phyloP scores from a whole-genome alignment of 164 flowering plant species.

The Vitis labrusca region DNA sequence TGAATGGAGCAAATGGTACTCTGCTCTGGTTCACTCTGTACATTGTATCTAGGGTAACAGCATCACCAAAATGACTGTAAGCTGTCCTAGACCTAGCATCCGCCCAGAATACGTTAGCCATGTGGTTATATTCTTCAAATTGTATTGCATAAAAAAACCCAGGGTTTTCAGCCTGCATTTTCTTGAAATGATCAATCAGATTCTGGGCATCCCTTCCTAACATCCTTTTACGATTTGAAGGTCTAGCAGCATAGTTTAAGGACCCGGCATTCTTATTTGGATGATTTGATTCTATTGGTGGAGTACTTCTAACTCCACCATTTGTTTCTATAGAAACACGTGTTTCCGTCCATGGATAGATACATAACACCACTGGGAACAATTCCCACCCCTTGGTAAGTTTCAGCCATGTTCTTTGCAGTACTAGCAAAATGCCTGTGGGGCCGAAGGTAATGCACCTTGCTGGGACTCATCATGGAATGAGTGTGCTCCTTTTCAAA shows the following conservation, averaged over 20 bases:
- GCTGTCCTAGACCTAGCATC: slow-evolving; percentile 29
- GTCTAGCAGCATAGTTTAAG: slow-evolving; percentile 29
- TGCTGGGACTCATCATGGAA: slow-evolving; percentile 48
- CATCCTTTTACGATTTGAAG: slow-evolving; percentile 39
- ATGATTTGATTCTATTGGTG: slow-evolving; percentile 37
- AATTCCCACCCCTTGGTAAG: slow-evolving; percentile 29
- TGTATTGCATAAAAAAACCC: slow-evolving; percentile 67
- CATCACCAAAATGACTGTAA: slow-evolving; percentile 56
- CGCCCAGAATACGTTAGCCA: slow-evolving; percentile 66
- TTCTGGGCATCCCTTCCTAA: slow-evolving; percentile 69
- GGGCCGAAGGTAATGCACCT: slow-evolving; percentile 59
- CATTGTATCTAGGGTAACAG: slow-evolving; percentile 46
- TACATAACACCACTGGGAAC: slow-evolving; percentile 56
- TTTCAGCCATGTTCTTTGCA: slow-evolving; percentile 40
- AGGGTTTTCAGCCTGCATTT: slow-evolving; percentile 66
- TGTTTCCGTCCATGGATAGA: slow-evolving; percentile 55
- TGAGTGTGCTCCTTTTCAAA: slow-evolving; percentile 80
- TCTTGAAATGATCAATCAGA: slow-evolving; percentile 59
- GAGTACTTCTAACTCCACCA: slow-evolving; percentile 27
- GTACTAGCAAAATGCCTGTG: slow-evolving; percentile 67
- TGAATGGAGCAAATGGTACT: slow-evolving; percentile 66
- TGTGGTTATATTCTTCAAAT: slow-evolving; percentile 45
- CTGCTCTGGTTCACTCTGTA: slow-evolving; percentile 43
- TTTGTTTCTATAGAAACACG: slow-evolving; percentile 35
- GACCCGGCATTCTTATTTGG: slow-evolving; percentile 24